Evolutionary conservation across 495 filamentous ascomycete species (phyloP), one percentile per base, ranked within the genome.

Genomic region (Podospora conica): DNA sequence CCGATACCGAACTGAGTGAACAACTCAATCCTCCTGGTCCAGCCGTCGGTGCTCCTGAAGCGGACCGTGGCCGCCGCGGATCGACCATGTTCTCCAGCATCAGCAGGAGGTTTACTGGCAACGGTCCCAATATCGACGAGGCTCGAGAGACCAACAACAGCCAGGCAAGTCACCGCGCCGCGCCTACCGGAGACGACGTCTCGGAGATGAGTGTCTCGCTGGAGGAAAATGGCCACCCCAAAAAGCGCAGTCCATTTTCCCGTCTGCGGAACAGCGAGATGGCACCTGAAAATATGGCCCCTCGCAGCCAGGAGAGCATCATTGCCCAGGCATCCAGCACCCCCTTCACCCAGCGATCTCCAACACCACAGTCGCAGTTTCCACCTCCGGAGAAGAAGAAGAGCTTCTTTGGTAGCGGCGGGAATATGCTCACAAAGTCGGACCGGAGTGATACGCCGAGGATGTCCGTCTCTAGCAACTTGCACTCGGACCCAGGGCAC

Each of bases 21-120:
- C 55, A 69, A 8, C 28, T 48, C 40, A 48, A 58, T 1, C 18
- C 61, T 0, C 68, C 68, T 11, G 54, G 48, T 21, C 27, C 55
- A 3, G 18, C 75, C 74, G 63, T 72, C 65, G 64, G 53, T 71
- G 60, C 75, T 68, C 72, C 72, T 9, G 69, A 64, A 21, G 65
- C 67, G 23, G 40, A 48, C 5, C 69, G 71, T 9, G 69, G 57
- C 60, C 73, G 77, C 11, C 74, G 74, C 1, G 76, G 76, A 64
- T 81, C 80, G 27, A 74, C 74, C 31, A 62, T 78, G 57, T 78
- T 79, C 58, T 72, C 71, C 11, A 74, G 76, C 15, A 65, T 81
- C 54, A 69, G 75, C 9, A 74, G 72, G 12, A 67, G 70, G 9
- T 58, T 78, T 7, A 73, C 70, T 8, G 74, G 77, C 6, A 68